Evolutionary conservation across 2,329 filamentous ascomycete species (phyloP).

Genomic region (Graphilbum ipis-grandicollis): DNA sequence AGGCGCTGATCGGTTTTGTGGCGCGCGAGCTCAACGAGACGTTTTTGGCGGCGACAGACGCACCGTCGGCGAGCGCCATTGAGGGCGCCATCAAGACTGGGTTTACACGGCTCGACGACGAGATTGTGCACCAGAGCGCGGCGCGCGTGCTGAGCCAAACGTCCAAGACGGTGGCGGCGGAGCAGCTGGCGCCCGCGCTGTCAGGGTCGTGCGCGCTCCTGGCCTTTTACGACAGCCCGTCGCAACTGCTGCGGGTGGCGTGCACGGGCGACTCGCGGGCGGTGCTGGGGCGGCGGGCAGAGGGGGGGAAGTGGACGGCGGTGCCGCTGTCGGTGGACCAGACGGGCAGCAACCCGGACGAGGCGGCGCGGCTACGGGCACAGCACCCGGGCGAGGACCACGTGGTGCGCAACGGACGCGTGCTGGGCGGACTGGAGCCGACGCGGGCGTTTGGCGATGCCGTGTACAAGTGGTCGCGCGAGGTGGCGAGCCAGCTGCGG

Average conservation of each 20-base stretch:
- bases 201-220: conserved; percentile 95
- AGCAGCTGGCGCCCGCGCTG: conserved; percentile 78
- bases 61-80: conserved; percentile 65
- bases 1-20: conserved; percentile 82
- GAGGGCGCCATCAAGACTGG: conserved; percentile 85
- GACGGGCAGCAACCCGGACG: conserved; percentile 75
- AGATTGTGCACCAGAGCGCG: conserved; percentile 87
- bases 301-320: conserved; percentile 80
- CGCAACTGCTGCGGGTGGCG: conserved; percentile 78
- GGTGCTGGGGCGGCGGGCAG: conserved; percentile 64
- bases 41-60: conserved; percentile 53
- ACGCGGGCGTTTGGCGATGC: conserved; percentile 92
- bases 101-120: conserved; percentile 75
- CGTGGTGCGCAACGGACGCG: conserved; percentile 75
- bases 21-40: conserved; percentile 84
- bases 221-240: conserved; percentile 84
- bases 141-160: conserved; percentile 79
- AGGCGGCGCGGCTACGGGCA: conserved; percentile 64
- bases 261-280: conserved; percentile 95
- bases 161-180: conserved; percentile 78
- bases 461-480: conserved; percentile 85
- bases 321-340: conserved; percentile 83
- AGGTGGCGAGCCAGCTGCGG: conserved; percentile 69
- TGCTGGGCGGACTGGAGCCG: conserved; percentile 82
- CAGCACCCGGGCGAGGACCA: conserved; percentile 81